Conservation (phyloP, 2,329 filamentous ascomycete species). For the Mariannaea sp. region DNA sequence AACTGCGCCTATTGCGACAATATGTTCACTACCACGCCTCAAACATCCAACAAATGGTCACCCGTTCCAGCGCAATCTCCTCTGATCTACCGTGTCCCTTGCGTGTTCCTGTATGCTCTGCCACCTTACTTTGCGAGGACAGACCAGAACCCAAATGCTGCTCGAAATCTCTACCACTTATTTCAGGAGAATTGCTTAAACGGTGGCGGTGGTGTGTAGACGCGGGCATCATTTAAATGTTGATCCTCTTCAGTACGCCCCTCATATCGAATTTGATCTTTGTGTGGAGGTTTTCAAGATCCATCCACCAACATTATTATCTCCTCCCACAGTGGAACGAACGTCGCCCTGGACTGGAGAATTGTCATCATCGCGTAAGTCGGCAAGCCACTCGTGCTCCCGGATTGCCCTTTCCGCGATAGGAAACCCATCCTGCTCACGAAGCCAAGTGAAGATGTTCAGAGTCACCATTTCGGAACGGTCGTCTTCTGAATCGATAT, state of each 20-base stretch:
- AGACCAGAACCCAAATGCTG: too few species aligned
- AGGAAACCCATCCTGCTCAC: conserved; percentile 36
- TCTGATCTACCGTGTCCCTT: too few species aligned
- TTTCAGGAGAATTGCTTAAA: too few species aligned
- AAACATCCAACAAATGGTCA: too few species aligned
- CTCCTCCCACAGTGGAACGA: conserved; percentile 12
- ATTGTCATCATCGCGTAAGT: conserved; percentile 32
- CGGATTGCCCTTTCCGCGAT: conserved; percentile 37
- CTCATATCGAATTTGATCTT: conserved; percentile 9
- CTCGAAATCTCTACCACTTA: too few species aligned
- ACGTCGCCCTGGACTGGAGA: conserved; percentile 13
- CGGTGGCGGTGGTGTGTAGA: too few species aligned
- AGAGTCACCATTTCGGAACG: conserved; percentile 33
- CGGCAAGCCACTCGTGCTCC: conserved; percentile 39
- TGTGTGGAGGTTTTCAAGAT: conserved; percentile 11
- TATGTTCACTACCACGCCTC: too few species aligned
- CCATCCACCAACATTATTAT: conserved; percentile 18
- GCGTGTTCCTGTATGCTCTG: too few species aligned
- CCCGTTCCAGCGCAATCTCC: too few species aligned
- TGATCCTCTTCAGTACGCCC: background rate
- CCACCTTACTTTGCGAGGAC: too few species aligned
- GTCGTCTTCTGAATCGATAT: conserved; percentile 20
- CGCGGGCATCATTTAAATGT: too few species aligned
- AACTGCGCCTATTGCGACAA: too few species aligned
- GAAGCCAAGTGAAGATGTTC: conserved; percentile 40